phyloP scores from a whole-genome alignment of 2,329 filamentous ascomycete species.

The Penicillium sp. region DNA sequence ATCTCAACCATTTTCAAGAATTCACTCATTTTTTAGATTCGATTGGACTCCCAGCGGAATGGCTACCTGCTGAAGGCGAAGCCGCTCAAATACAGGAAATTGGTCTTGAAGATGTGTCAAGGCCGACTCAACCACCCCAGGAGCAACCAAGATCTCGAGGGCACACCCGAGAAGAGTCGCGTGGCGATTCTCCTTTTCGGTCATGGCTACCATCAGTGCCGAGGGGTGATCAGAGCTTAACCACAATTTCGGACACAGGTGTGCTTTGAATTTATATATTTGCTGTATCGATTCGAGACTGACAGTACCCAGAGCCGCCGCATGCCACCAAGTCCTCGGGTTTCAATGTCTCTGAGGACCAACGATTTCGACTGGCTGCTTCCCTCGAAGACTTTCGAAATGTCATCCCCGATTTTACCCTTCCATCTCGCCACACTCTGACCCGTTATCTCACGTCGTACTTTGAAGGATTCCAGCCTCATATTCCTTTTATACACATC shows the following conservation, averaged over 20 bases:
- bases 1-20: slow-evolving; percentile 37
- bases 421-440: slow-evolving; percentile 68
- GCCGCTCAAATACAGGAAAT: slow-evolving; percentile 27
- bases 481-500: slow-evolving; percentile 65
- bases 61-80: slow-evolving; percentile 30
- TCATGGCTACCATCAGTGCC: slow-evolving; percentile 36
- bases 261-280: background rate
- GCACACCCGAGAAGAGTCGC: slow-evolving; percentile 23
- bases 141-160: slow-evolving; percentile 23
- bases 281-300: background rate
- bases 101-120: slow-evolving; percentile 24
- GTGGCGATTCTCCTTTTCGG: slow-evolving; percentile 34
- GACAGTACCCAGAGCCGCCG: slow-evolving; percentile 24
- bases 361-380: slow-evolving; percentile 30
- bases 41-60: slow-evolving; percentile 35
- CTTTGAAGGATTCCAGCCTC: slow-evolving; percentile 64
- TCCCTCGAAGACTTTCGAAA: slow-evolving; percentile 32
- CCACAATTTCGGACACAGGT: slow-evolving; percentile 34
- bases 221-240: slow-evolving; percentile 33
- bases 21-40: slow-evolving; percentile 39
- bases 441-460: slow-evolving; percentile 71
- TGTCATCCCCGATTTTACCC: slow-evolving; percentile 54
- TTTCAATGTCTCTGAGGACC: slow-evolving; percentile 31
- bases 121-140: slow-evolving; percentile 15
- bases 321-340: slow-evolving; percentile 22